Base-by-base conservation (phyloP, 768 basidiomycete species). In the Boletales sp. region DNA sequence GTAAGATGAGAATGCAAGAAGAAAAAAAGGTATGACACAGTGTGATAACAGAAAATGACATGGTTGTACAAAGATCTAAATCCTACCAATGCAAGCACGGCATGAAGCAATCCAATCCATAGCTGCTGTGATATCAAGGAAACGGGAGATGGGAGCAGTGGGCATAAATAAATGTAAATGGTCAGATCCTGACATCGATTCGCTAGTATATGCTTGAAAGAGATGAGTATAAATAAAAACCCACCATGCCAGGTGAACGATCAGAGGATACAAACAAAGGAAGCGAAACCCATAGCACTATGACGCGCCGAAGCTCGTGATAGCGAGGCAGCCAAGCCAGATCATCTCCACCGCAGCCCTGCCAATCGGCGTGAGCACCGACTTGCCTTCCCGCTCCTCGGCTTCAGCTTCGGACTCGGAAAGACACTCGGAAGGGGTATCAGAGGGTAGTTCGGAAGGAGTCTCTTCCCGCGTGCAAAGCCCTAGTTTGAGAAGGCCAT, bases 401-500 rank as follows among this genome's bases (percentile, higher is more conserved):
- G 34, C 4, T 5, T 70, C 75, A 41, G 70, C 74, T 41, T 77
- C 77, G 9, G 71, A 66, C 32, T 71, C 70, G 15, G 52, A 34
- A 4, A 46, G 41, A 1, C 51, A 45, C 5, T 57, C 25, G 10
- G 35, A 53, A 8, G 58, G 25, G 2, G 48, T 12, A 7, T 63
- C 60, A 28, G 25, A 7, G 25, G 25, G 25, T 28, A 51, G 43
- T 5, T 58, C 19, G 12, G 28, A 53, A 8, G 58, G 30, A 1
- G 48, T 13, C 7, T 63, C 60, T 62, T 69, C 68, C 21, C 40
- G 43, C 17, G 55, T 59, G 57, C 84, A 84, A 54, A 94, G 70
- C 0, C 89, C 90, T 49, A 94, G 74, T 64, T 83, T 80, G 56
- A 82, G 76, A 47, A 94, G 74, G 0, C 89, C 91, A 43, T 94